phyloP scores from a whole-genome alignment of 1,284 basidiomycete genomes.

The Tilletia indica region DNA sequence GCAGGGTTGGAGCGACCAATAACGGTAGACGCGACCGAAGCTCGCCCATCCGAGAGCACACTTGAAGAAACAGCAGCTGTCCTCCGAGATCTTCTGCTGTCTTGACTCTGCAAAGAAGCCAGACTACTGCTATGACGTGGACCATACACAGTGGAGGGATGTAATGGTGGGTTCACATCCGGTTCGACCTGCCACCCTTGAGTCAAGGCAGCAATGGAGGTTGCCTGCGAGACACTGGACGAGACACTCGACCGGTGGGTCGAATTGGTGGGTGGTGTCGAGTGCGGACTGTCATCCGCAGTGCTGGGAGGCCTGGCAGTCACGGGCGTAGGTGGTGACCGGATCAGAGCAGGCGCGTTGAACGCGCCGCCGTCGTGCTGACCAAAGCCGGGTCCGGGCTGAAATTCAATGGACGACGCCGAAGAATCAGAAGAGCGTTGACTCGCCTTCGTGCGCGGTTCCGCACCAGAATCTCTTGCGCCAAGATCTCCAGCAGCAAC shows the following conservation, averaged over 20 bases:
- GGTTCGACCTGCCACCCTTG: constrained; percentile 12
- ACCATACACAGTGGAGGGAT: constrained; percentile 9
- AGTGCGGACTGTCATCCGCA: no score
- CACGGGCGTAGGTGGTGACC: no score
- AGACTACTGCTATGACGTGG: neutral
- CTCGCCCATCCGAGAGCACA: no score
- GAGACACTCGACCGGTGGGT: constrained; percentile 1
- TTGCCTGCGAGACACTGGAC: neutral
- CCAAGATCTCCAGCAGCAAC: no score
- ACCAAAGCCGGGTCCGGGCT: neutral
- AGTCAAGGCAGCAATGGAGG: constrained; percentile 3
- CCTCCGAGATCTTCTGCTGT: neutral
- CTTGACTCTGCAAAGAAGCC: neutral
- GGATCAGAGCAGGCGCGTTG: no score
- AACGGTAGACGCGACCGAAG: no score
- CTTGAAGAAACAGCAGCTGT: no score
- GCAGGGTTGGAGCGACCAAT: neutral
- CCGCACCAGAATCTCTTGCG: no score
- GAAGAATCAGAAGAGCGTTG: neutral
- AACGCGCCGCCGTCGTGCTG: neutral
- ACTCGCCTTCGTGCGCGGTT: neutral
- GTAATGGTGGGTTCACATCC: constrained; percentile 7
- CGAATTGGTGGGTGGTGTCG: no score
- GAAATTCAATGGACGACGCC: neutral
- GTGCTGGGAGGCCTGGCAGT: no score